Conservation (phyloP, 257 asterid species). For the Solanum pimpinellifolium region DNA sequence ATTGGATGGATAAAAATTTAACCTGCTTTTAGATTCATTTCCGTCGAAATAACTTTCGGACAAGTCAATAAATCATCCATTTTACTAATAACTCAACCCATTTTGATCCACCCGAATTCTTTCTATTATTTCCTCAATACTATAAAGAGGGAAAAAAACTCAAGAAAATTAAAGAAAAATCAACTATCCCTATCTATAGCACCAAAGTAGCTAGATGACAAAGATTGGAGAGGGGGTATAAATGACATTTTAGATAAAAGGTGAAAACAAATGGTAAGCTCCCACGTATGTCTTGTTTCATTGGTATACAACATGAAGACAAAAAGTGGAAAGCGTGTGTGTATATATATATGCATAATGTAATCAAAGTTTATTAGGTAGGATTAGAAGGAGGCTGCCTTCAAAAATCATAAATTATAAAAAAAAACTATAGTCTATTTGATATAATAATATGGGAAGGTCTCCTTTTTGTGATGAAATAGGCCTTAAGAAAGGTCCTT, state of each 20-base stretch:
- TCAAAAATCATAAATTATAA: slow-evolving; percentile 1
- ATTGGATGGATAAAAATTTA: neutral
- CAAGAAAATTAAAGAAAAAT: neutral
- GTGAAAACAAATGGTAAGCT: slow-evolving; percentile 4
- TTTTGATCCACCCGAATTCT: neutral
- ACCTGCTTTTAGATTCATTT: neutral
- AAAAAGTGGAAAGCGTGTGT: neutral
- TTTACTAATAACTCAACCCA: neutral
- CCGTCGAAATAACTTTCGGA: neutral
- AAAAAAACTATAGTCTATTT: slow-evolving; percentile 8
- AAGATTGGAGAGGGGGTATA: slow-evolving; percentile 4
- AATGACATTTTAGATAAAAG: neutral
- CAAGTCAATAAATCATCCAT: neutral
- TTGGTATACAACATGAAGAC: slow-evolving; percentile 30
- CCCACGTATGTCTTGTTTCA: slow-evolving; percentile 11
- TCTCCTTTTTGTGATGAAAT: slow-evolving; percentile 56
- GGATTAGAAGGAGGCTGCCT: slow-evolving; percentile 41
- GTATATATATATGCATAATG: slow-evolving; percentile 15
- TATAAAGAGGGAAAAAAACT: neutral
- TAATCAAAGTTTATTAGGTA: slow-evolving; percentile 36
- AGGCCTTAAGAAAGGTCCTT: slow-evolving; percentile 90
- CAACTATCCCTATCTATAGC: neutral
- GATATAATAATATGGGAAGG: slow-evolving; percentile 44
- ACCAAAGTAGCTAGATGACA: neutral
- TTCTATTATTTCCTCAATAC: neutral